phyloP scores from a whole-genome alignment of 2,329 filamentous ascomycete species.

The Ophiocordyceps camponoti-rufipedis region DNA sequence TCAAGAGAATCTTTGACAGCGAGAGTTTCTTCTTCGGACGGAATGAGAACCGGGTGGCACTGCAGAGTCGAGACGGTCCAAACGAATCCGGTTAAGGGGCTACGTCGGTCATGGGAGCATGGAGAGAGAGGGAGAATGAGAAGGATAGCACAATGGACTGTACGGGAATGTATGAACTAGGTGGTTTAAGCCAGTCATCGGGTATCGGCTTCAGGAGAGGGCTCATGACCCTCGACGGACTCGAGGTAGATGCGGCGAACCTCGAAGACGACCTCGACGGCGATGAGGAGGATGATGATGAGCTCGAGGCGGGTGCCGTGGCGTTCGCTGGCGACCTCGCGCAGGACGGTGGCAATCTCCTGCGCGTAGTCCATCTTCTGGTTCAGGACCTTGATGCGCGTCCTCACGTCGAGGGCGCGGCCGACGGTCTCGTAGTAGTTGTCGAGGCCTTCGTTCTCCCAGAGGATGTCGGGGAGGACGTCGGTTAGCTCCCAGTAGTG shows the following conservation, averaged over 20 bases:
- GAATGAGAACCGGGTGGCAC: neutral
- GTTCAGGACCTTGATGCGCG: conserved; percentile 79
- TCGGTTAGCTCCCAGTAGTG: conserved; percentile 95
- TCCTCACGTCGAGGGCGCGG: conserved; percentile 73
- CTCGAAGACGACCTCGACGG: conserved; percentile 82
- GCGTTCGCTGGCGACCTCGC: conserved; percentile 79
- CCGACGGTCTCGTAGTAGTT: conserved; percentile 92
- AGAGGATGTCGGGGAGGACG: conserved; percentile 87
- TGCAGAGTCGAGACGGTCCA: neutral
- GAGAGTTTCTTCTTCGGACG: neutral
- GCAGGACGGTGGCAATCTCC: conserved; percentile 77
- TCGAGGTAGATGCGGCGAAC: conserved; percentile 38
- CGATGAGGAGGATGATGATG: conserved; percentile 90
- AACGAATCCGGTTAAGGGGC: neutral
- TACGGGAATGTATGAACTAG: too few species aligned
- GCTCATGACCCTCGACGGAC: too few species aligned
- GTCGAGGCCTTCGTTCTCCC: conserved; percentile 79
- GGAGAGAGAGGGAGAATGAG: neutral
- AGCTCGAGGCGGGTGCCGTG: conserved; percentile 78
- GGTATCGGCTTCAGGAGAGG: neutral
- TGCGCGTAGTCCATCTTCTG: conserved; percentile 97
- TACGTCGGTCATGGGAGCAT: neutral
- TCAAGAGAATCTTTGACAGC: neutral
- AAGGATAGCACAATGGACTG: neutral
- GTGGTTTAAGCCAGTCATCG: too few species aligned